Evolutionary conservation across 371 early-diverging fungal genomes (phyloP).

Genomic region (Lichtheimia ornata): DNA sequence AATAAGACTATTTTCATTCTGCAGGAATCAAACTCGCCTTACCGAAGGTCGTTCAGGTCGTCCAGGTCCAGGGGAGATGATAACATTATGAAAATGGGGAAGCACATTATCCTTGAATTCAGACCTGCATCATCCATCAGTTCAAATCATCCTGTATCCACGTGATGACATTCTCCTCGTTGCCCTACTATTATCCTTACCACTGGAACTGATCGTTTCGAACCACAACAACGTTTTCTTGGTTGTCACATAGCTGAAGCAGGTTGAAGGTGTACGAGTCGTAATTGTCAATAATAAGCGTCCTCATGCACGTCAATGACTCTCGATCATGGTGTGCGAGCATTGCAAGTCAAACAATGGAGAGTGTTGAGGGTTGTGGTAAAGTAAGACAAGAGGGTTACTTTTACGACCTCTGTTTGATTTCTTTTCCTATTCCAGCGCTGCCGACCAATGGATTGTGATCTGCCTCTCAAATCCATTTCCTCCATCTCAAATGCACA

Average conservation of each 20-base stretch:
- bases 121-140: conserved; percentile 38
- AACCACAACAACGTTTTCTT: conserved; percentile 71
- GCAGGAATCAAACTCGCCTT: conserved; percentile 10
- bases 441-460: too few relatives aligned
- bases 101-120: conserved; percentile 58
- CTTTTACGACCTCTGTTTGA: too few relatives aligned
- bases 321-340: neutral
- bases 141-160: neutral
- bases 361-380: too few relatives aligned
- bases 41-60: conserved; percentile 54
- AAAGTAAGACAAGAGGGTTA: too few relatives aligned
- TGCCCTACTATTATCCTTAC: conserved; percentile 31
- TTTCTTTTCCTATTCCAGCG: too few relatives aligned
- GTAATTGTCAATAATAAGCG: conserved; percentile 93
- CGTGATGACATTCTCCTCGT: neutral
- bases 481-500: too few relatives aligned
- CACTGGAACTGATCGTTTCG: conserved; percentile 90
- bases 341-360: neutral
- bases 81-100: conserved; percentile 85
- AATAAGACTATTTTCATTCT: neutral
- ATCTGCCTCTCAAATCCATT: too few relatives aligned
- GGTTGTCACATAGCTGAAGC: conserved; percentile 66
- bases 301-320: conserved; percentile 19
- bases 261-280: conserved; percentile 97
- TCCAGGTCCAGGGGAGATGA: conserved; percentile 96